phyloP scores from a whole-genome alignment of 768 basidiomycete species.

The Gautieria morchelliformis region DNA sequence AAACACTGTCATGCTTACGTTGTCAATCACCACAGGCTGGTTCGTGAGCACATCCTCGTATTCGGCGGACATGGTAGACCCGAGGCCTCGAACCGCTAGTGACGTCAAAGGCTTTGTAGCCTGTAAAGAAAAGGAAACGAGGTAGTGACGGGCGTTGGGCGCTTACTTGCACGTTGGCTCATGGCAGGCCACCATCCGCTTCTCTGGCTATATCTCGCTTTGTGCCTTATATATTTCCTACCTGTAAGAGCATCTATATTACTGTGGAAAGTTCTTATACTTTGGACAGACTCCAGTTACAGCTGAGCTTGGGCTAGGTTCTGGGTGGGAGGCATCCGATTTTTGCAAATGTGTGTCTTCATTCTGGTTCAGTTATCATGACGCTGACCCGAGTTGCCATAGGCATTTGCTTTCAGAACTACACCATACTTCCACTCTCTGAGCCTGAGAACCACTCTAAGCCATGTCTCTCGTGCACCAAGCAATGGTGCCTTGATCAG shows the following conservation, averaged over 20 bases:
- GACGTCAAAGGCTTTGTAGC: not conserved
- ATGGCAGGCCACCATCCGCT: conserved; percentile 2
- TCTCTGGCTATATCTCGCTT: not conserved
- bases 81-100: not conserved
- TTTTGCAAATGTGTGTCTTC: conserved; percentile 70
- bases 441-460: conserved; percentile 78
- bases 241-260: not conserved
- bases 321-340: conserved; percentile 77
- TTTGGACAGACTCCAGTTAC: not conserved
- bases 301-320: conserved; percentile 6
- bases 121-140: not conserved
- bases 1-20: conserved; percentile 42
- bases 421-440: conserved; percentile 73
- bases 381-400: not conserved
- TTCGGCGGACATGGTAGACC: conserved; percentile 60
- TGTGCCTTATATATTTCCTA: not conserved
- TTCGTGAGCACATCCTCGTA: conserved; percentile 94
- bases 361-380: conserved; percentile 1
- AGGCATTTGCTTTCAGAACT: conserved; percentile 93
- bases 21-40: conserved; percentile 98
- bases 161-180: not conserved
- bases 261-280: not conserved
- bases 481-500: conserved; percentile 92
- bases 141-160: not conserved
- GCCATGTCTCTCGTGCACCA: conserved; percentile 88